Conservation (phyloP, 495 filamentous ascomycete species). For the Penicillium canariense region DNA sequence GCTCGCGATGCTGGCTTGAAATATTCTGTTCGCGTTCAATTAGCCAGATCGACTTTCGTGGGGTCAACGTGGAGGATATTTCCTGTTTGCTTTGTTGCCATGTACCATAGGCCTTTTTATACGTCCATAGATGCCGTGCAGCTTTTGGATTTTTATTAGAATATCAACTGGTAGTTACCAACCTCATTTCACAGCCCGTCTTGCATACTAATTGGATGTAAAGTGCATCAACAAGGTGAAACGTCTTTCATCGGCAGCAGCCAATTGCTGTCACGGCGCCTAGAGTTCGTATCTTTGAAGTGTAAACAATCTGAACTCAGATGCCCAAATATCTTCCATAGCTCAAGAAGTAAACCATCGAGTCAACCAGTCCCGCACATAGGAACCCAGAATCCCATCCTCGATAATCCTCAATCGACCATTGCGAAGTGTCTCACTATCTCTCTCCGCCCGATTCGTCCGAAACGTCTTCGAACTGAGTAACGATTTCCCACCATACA, state of each 20-base stretch:
- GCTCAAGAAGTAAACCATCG: constrained; percentile 24
- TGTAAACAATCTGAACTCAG: neutral
- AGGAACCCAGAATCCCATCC: constrained; percentile 37
- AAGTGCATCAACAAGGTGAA: too few relatives aligned
- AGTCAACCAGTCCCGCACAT: constrained; percentile 36
- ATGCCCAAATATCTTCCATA: neutral
- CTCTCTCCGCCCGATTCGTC: constrained; percentile 36
- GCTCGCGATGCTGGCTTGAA: constrained; percentile 22
- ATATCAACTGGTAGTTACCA: constrained; percentile 7
- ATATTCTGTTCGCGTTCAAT: neutral
- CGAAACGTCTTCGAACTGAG: constrained; percentile 21
- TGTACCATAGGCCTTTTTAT: constrained; percentile 11
- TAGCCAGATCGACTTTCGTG: neutral
- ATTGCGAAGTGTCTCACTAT: constrained; percentile 37
- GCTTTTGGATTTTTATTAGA: neutral
- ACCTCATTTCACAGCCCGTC: too few relatives aligned
- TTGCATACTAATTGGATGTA: neutral
- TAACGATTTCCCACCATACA: constrained; percentile 20
- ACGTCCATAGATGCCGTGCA: constrained; percentile 4
- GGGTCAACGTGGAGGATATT: neutral
- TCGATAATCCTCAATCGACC: constrained; percentile 34
- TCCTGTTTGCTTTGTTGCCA: constrained; percentile 1
- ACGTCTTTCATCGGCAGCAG: too few relatives aligned
- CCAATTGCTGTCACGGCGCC: too few relatives aligned
- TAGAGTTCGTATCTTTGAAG: too few relatives aligned